Evolutionary conservation across 192 early-diverging fungal genomes (phyloP).

Genomic region (Mortierella claussenii): DNA sequence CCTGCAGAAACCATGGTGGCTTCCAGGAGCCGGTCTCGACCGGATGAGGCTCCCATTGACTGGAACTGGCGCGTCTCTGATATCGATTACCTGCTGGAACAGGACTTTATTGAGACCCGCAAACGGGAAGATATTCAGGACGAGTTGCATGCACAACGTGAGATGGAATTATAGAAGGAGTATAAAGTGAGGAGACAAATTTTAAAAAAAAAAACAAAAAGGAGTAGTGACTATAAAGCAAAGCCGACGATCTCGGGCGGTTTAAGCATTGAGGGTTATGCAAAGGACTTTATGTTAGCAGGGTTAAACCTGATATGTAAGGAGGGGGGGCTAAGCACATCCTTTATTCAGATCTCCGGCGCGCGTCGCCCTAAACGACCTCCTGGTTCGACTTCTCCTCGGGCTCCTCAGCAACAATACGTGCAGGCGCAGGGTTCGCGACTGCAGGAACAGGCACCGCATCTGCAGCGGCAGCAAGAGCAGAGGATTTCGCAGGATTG

Average conservation of each 20-base stretch:
- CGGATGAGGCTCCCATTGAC: slow-evolving; percentile 49
- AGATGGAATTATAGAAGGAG: slow-evolving; percentile 38
- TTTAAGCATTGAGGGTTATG: too few species aligned
- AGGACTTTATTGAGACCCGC: slow-evolving; percentile 49
- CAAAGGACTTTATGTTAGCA: too few species aligned
- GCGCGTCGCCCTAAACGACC: too few species aligned
- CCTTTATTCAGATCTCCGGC: too few species aligned
- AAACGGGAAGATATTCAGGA: slow-evolving; percentile 36
- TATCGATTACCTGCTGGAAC: slow-evolving; percentile 63
- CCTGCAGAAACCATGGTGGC: slow-evolving; percentile 61
- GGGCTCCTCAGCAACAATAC: too few species aligned
- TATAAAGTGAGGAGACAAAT: neutral
- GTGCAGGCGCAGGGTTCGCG: neutral
- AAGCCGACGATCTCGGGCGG: too few species aligned
- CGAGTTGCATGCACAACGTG: slow-evolving; percentile 44
- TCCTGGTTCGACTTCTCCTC: too few species aligned
- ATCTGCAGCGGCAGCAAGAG: neutral
- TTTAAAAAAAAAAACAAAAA: too few species aligned
- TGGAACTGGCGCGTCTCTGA: slow-evolving; percentile 64
- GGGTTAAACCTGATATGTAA: too few species aligned
- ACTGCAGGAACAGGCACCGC: neutral
- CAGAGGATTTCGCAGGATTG: neutral
- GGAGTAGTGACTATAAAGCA: too few species aligned
- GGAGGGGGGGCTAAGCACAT: too few species aligned
- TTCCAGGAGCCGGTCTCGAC: slow-evolving; percentile 51